phyloP scores from a whole-genome alignment of 768 basidiomycete genomes.

The Psilocybe cyanescens region DNA sequence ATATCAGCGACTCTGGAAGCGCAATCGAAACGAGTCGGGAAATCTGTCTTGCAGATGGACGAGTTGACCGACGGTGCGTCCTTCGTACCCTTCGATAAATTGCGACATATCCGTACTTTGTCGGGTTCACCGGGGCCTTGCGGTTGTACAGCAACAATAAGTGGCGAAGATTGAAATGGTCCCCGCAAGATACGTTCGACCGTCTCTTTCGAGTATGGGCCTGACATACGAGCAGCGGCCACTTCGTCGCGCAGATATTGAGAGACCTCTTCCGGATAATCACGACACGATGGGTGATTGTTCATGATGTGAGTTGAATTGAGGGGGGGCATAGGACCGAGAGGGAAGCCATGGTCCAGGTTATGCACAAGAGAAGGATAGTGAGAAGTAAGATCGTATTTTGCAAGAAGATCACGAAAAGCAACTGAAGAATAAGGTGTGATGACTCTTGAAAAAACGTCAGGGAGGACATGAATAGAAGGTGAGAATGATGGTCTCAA shows the following conservation, averaged over 20 bases:
- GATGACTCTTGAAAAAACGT: slow-evolving; percentile 27
- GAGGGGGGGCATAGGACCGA: slow-evolving; percentile 35
- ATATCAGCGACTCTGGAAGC: slow-evolving; percentile 27
- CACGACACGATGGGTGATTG: slow-evolving; percentile 19
- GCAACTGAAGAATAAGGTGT: slow-evolving; percentile 33
- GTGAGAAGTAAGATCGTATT: slow-evolving; percentile 19
- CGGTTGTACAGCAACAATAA: slow-evolving; percentile 24
- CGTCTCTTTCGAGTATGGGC: slow-evolving; percentile 20
- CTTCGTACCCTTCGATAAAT: slow-evolving; percentile 27
- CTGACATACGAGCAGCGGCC: slow-evolving; percentile 23
- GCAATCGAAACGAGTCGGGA: slow-evolving; percentile 30
- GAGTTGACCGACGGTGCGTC: slow-evolving; percentile 24
- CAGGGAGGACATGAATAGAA: neutral
- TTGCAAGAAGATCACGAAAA: slow-evolving; percentile 27
- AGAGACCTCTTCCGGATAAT: neutral
- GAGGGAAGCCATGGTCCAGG: slow-evolving; percentile 34
- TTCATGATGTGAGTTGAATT: slow-evolving; percentile 21
- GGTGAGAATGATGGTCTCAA: slow-evolving; percentile 15
- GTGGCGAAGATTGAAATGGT: slow-evolving; percentile 31
- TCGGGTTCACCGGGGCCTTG: slow-evolving; percentile 25
- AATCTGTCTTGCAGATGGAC: slow-evolving; percentile 25
- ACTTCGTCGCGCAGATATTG: slow-evolving; percentile 25
- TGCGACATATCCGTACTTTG: slow-evolving; percentile 29
- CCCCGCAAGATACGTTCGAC: slow-evolving; percentile 24
- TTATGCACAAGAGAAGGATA: slow-evolving; percentile 35